Percentiles rank a stretch among this genome's conserved stretches.
Conservation (phyloP, 2,329 filamentous ascomycete genomes). For the Alternaria angustiovoidea region DNA sequence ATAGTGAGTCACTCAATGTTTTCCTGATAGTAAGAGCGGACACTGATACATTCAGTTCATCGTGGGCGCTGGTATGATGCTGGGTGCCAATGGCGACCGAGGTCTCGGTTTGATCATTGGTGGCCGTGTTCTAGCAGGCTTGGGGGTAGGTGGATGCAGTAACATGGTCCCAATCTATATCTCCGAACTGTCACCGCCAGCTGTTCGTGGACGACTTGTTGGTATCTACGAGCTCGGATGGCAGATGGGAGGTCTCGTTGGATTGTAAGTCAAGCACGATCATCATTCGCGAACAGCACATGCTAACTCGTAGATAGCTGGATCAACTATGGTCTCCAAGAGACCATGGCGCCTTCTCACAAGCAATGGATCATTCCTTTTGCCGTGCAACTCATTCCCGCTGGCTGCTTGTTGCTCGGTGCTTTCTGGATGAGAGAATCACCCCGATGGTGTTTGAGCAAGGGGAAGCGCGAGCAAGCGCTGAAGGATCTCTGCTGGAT, state of each 20-base stretch:
- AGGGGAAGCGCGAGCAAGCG: slow-evolving; percentile 52
- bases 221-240: slow-evolving; percentile 60
- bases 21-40: not conserved
- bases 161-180: slow-evolving; percentile 69
- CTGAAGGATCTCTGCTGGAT: slow-evolving; percentile 67
- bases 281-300: slow-evolving; percentile 54
- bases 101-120: slow-evolving; percentile 66
- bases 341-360: slow-evolving; percentile 55
- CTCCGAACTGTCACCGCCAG: slow-evolving; percentile 65
- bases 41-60: slow-evolving; percentile 59
- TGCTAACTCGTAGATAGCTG: slow-evolving; percentile 29
- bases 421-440: slow-evolving; percentile 55
- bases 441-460: slow-evolving; percentile 56
- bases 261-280: slow-evolving; percentile 35
- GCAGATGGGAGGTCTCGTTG: slow-evolving; percentile 53
- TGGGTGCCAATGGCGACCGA: slow-evolving; percentile 58
- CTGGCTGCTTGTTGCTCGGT: slow-evolving; percentile 62
- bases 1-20: slow-evolving; percentile 46
- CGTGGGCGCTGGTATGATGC: slow-evolving; percentile 74
- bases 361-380: slow-evolving; percentile 61
- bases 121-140: slow-evolving; percentile 65
- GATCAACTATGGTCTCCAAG: slow-evolving; percentile 56
- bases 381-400: slow-evolving; percentile 72
- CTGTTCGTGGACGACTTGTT: slow-evolving; percentile 66
- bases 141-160: slow-evolving; percentile 64